Conservation (phyloP, 2,329 filamentous ascomycete genomes). For the Cytospora piceae region DNA sequence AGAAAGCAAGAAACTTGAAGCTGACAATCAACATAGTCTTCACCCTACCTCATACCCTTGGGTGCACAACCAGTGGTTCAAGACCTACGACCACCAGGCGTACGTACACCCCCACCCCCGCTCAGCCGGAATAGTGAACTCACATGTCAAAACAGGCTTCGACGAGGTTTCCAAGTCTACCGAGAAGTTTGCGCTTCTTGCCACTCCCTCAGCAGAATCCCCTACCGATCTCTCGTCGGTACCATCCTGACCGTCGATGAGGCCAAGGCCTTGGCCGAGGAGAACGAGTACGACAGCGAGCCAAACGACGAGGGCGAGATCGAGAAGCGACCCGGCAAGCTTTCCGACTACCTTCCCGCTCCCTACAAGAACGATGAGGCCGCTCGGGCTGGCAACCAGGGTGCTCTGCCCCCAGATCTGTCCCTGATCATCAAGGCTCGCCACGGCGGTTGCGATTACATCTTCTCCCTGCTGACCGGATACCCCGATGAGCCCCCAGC, state of each 20-base stretch:
- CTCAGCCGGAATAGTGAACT: constrained; percentile 20
- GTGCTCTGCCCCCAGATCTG: constrained; percentile 95
- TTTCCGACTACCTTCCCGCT: constrained; percentile 92
- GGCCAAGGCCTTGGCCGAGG: constrained; percentile 95
- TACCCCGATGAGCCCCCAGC: constrained; percentile 97
- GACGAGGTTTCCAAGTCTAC: constrained; percentile 99
- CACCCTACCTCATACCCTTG: constrained; percentile 92
- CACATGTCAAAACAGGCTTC: constrained; percentile 68
- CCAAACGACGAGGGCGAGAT: constrained; percentile 98
- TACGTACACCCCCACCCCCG: constrained; percentile 57
- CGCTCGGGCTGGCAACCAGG: constrained; percentile 96
- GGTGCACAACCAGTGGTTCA: constrained; percentile 89
- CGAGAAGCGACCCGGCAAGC: constrained; percentile 97
- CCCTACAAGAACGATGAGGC: constrained; percentile 99
- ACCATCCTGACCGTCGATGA: constrained; percentile 94
- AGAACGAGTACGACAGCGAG: constrained; percentile 98
- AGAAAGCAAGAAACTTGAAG: constrained; percentile 20
- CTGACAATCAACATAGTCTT: constrained; percentile 63
- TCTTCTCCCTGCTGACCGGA: constrained; percentile 94
- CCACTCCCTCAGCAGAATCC: constrained; percentile 93
- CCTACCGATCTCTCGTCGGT: constrained; percentile 91
- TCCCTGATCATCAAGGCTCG: constrained; percentile 96
- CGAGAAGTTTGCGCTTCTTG: constrained; percentile 97
- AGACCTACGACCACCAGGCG: constrained; percentile 97
- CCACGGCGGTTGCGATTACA: constrained; percentile 97